Conservation (phyloP, 2,329 filamentous ascomycete species). For the Xylaria sp. region DNA sequence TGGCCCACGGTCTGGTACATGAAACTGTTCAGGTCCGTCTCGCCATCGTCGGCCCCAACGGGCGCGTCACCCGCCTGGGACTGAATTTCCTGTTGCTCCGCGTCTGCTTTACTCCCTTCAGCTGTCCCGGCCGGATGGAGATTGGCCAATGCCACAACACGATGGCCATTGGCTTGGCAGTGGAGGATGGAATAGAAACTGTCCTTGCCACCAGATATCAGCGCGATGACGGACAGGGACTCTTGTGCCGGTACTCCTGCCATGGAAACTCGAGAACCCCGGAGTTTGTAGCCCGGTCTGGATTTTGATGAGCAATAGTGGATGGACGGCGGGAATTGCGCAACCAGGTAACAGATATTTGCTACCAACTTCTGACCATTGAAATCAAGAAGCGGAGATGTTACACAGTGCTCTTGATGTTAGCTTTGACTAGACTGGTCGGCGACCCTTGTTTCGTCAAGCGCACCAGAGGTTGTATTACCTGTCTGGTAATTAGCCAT, state of each 20-base stretch:
- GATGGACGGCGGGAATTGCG: conserved; percentile 14
- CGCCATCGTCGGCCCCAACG: conserved; percentile 43
- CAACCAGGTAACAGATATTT: conserved; percentile 2
- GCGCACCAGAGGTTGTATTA: not conserved
- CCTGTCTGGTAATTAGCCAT: conserved; percentile 17
- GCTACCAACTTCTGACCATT: not conserved
- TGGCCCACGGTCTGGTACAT: conserved; percentile 99
- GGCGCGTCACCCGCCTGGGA: conserved; percentile 41
- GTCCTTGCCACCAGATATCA: conserved; percentile 97
- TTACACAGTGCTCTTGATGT: conserved; percentile 25
- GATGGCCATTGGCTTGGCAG: conserved; percentile 86
- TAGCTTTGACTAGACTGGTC: not conserved
- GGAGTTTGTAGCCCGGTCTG: conserved; percentile 19
- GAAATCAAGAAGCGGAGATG: conserved; percentile 13
- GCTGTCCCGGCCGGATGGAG: conserved; percentile 66
- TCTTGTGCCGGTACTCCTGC: conserved; percentile 54
- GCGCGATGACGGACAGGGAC: conserved; percentile 81
- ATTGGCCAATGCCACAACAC: conserved; percentile 88
- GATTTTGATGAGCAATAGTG: conserved; percentile 24
- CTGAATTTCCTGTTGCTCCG: conserved; percentile 6
- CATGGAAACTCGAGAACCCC: conserved; percentile 25
- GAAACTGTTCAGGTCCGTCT: conserved; percentile 86
- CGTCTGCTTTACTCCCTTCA: conserved; percentile 20
- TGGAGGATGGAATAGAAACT: conserved; percentile 94
- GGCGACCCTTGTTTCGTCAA: conserved; percentile 1